Percentiles rank a stretch among this genome's conserved stretches.
These are phyloP conservation scores for Tolypocladium ovalisporum DNA, from an alignment of 2,329 filamentous ascomycete species.

Conservation along the genomic window DNA sequence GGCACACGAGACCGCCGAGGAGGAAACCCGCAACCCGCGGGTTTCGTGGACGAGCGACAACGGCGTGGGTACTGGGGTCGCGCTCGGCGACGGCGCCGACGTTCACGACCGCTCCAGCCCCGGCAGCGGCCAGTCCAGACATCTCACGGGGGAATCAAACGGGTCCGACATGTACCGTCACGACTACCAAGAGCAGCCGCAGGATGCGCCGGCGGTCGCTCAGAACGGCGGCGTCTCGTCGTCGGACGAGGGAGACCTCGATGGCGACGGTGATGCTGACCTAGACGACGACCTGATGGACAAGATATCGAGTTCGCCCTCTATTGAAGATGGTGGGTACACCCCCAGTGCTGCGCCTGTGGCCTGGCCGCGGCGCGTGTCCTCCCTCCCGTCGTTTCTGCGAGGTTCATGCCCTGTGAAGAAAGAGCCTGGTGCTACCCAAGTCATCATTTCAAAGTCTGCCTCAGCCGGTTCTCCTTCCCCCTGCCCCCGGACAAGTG, in stretches of 20 bases:
- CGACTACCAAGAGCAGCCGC: slow-evolving; percentile 29
- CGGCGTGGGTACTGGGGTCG: slow-evolving; percentile 27
- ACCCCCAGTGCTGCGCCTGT: slow-evolving; percentile 25
- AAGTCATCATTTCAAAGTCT: slow-evolving; percentile 9
- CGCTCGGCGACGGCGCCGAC: slow-evolving; percentile 27
- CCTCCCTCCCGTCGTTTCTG: slow-evolving; percentile 25
- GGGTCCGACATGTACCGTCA: slow-evolving; percentile 21
- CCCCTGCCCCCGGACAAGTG: slow-evolving; percentile 10
- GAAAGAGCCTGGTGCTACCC: slow-evolving; percentile 22
- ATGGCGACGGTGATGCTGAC: slow-evolving; percentile 56
- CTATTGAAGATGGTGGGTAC: slow-evolving; percentile 97
- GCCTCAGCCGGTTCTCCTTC: slow-evolving; percentile 21
- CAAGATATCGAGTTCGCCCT: slow-evolving; percentile 96
- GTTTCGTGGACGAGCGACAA: slow-evolving; percentile 39
- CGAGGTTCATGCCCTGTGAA: slow-evolving; percentile 17
- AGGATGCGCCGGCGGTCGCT: slow-evolving; percentile 48
- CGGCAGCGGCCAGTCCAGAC: slow-evolving; percentile 1
- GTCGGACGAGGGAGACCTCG: slow-evolving; percentile 51
- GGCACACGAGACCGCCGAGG: slow-evolving; percentile 63
- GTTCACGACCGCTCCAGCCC: slow-evolving; percentile 16
- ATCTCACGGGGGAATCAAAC: slow-evolving; percentile 6
- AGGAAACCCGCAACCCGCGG: slow-evolving; percentile 54
- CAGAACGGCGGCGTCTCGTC: slow-evolving; percentile 48
- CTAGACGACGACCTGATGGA: slow-evolving; percentile 93
- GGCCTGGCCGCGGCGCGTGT: slow-evolving; percentile 32